Base-by-base conservation (phyloP, 2,329 filamentous ascomycete genomes). In the Botrytis paeoniae region DNA sequence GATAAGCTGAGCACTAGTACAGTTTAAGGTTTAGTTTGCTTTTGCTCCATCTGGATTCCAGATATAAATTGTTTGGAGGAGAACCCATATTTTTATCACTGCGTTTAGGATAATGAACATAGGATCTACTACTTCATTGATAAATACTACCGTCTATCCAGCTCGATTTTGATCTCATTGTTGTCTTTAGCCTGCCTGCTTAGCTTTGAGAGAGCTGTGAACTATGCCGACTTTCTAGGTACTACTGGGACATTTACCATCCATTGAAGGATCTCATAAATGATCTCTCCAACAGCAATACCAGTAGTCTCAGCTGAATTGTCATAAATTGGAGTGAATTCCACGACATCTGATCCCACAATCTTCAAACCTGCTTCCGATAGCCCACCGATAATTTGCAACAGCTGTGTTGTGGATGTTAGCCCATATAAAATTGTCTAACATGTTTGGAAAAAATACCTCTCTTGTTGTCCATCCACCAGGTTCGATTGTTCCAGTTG, bases 391-490 rank as follows among this genome's bases (percentile, higher is more conserved):
- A 81, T 77, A 6, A 81, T 80, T 61, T 76, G 74, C 39, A 80
- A 62, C 4, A 81, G 70, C 77, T 81, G 60, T 37, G 35, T 9
- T 43, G 22, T 3, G 64, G 16, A 59, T 61, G 32, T 70, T 63
- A 59, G 16, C 60, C 64, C 16, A 12, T 45, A 22, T 25, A 9
- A 29, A 51, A 14, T 45, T 9, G 37, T 6, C 3, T 18, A 6
- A 6, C 12, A 32, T 9, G 16, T 5, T 9, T 20, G 9, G 25
- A 37, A 14, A 12, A 73, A 66, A 60, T 62, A 79, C 77, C 70
- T 80, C 80, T 77, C 80, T 77, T 32, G 79, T 80, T 8, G 79
- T 79, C 79, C 79, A 81, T 39, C 80, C 80, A 25, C 80, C 80
- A 12, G 80, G 76, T 51, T 80, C 80, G 62, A 80, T 79, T 0